Conservation (phyloP, 116 monocot genomes). For the Papilionanthe hybrid region DNA sequence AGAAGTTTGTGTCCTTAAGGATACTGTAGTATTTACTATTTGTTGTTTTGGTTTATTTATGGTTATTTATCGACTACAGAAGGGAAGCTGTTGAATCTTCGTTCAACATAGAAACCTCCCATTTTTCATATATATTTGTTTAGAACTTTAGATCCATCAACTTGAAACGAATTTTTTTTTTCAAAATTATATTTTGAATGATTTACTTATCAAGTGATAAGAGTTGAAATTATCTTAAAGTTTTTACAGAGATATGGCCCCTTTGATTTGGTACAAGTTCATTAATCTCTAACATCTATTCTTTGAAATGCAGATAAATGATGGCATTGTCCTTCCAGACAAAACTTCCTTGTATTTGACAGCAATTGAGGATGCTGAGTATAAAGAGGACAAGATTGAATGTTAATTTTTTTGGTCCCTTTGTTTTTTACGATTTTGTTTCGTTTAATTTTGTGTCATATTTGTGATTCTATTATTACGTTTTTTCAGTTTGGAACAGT, state of each 20-base stretch:
- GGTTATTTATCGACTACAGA: background rate
- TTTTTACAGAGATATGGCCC: background rate
- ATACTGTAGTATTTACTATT: background rate
- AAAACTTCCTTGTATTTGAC: conserved; percentile 84
- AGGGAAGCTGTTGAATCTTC: background rate
- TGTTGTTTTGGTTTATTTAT: background rate
- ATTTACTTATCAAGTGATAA: background rate
- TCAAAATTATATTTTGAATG: background rate
- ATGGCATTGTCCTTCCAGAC: conserved; percentile 80
- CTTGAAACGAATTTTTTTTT: background rate
- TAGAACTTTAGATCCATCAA: background rate
- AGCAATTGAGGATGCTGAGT: conserved; percentile 95
- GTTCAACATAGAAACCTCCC: background rate
- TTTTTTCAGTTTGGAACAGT: conserved; percentile 76
- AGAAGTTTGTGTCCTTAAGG: background rate
- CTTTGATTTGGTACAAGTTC: background rate
- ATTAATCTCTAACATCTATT: background rate
- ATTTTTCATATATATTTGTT: background rate
- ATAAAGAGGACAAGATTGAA: conserved; percentile 95
- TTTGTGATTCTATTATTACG: conserved; percentile 4
- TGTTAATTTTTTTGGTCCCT: conserved; percentile 33
- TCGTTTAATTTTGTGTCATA: background rate
- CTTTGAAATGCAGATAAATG: conserved; percentile 43
- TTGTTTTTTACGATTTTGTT: conserved; percentile 4
- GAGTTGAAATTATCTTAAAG: background rate